Conservation (phyloP, 768 basidiomycete genomes). For the Rhizopogon salebrosus region DNA sequence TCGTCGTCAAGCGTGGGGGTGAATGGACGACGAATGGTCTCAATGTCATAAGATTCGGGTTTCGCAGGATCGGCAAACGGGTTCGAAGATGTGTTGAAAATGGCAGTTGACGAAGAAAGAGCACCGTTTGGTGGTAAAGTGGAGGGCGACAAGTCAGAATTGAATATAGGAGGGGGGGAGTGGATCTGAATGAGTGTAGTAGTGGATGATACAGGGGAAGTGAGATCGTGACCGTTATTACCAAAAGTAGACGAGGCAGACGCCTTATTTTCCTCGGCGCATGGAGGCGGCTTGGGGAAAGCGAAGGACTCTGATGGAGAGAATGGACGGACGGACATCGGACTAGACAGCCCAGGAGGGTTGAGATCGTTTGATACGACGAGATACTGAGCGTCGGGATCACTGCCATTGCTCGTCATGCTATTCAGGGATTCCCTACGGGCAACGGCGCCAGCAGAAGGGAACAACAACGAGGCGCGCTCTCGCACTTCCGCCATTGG, state of each 20-base stretch:
- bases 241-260: background rate
- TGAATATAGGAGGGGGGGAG: slow-evolving; percentile 13
- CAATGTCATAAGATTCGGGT: slow-evolving; percentile 34
- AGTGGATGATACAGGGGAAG: slow-evolving; percentile 11
- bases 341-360: slow-evolving; percentile 32
- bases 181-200: slow-evolving; percentile 14
- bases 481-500: slow-evolving; percentile 54
- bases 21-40: slow-evolving; percentile 54
- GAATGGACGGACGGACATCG: slow-evolving; percentile 63
- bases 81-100: slow-evolving; percentile 9
- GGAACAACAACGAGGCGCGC: slow-evolving; percentile 18
- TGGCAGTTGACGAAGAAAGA: background rate
- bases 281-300: slow-evolving; percentile 60
- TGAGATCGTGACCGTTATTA: background rate
- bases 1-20: slow-evolving; percentile 55
- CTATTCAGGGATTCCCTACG: slow-evolving; percentile 37
- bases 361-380: slow-evolving; percentile 20
- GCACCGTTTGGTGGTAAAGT: background rate
- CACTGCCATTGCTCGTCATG: slow-evolving; percentile 30
- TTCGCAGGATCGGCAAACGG: slow-evolving; percentile 31
- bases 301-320: slow-evolving; percentile 63
- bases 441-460: slow-evolving; percentile 18
- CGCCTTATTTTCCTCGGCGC: background rate
- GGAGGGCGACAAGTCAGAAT: slow-evolving; percentile 11
- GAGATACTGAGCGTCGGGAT: slow-evolving; percentile 37